Conservation (phyloP, 2,329 filamentous ascomycete species). For the Macrophomina tecta region DNA sequence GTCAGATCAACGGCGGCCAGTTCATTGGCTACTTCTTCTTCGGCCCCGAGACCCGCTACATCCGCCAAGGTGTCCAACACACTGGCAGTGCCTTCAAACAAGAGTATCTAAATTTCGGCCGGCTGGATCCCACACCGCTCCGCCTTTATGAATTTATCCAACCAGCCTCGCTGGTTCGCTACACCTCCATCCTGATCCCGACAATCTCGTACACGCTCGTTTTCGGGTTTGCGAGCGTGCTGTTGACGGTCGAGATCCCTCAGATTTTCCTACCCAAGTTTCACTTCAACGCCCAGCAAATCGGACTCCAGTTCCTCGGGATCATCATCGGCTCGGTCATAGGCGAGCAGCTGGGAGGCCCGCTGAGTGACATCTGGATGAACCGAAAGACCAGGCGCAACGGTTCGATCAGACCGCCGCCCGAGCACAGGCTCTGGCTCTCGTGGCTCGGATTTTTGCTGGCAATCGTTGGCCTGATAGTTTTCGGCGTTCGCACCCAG, state of each 20-base stretch:
- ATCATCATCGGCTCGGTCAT: slow-evolving; percentile 64
- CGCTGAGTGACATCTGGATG: slow-evolving; percentile 62
- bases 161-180: slow-evolving; percentile 55
- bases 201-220: slow-evolving; percentile 62
- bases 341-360: slow-evolving; percentile 64
- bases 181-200: slow-evolving; percentile 58
- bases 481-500: slow-evolving; percentile 61
- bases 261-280: slow-evolving; percentile 64
- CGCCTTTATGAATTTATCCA: slow-evolving; percentile 58
- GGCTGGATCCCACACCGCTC: slow-evolving; percentile 60
- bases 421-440: slow-evolving; percentile 65
- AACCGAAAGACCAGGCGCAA: slow-evolving; percentile 45
- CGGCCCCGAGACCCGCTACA: slow-evolving; percentile 62
- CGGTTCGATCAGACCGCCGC: slow-evolving; percentile 41
- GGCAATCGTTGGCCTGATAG: slow-evolving; percentile 58
- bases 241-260: slow-evolving; percentile 65
- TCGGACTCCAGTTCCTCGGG: slow-evolving; percentile 64
- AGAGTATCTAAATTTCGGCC: slow-evolving; percentile 49
- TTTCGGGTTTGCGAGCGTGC: slow-evolving; percentile 61
- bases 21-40: slow-evolving; percentile 63
- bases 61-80: slow-evolving; percentile 48
- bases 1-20: slow-evolving; percentile 61
- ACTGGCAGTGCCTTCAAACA: slow-evolving; percentile 51
- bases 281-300: slow-evolving; percentile 62
- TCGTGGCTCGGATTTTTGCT: slow-evolving; percentile 60